Conservation (phyloP, 352 stramenopile species). For the Phytophthora rubi region DNA sequence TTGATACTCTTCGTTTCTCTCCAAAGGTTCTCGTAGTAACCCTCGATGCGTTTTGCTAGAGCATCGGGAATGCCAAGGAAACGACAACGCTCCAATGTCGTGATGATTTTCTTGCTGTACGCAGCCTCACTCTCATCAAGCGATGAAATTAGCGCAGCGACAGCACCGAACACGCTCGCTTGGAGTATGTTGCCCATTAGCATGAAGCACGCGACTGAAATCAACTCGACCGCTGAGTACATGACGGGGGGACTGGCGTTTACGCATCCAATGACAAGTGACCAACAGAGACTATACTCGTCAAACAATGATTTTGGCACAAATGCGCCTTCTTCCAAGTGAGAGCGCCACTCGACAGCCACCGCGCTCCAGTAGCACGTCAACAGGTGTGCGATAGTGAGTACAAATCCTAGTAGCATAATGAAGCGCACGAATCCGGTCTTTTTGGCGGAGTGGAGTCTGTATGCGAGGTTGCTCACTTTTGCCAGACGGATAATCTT, state of each 20-base stretch:
- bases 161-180: constrained; percentile 70
- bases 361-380: constrained; percentile 71
- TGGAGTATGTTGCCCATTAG: constrained; percentile 70
- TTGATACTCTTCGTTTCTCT: constrained; percentile 69
- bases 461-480: constrained; percentile 61
- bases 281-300: constrained; percentile 63
- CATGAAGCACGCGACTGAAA: constrained; percentile 72
- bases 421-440: constrained; percentile 63
- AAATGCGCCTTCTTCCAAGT: constrained; percentile 45
- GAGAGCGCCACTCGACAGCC: constrained; percentile 49
- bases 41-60: constrained; percentile 56
- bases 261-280: constrained; percentile 62
- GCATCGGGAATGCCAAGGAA: constrained; percentile 67
- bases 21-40: constrained; percentile 75
- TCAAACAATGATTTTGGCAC: constrained; percentile 31
- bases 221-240: constrained; percentile 52
- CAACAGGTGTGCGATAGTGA: constrained; percentile 57
- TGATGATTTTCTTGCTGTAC: constrained; percentile 75
- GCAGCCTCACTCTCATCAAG: constrained; percentile 67
- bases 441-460: constrained; percentile 66
- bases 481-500: constrained; percentile 76
- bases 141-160: constrained; percentile 68
- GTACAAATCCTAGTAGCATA: constrained; percentile 51
- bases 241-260: constrained; percentile 68
- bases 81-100: constrained; percentile 64